Evolutionary conservation across 345 rosid genomes (phyloP), one percentile per base, ranked within the genome.

Genomic region (Xanthoceras sorbifolium): DNA sequence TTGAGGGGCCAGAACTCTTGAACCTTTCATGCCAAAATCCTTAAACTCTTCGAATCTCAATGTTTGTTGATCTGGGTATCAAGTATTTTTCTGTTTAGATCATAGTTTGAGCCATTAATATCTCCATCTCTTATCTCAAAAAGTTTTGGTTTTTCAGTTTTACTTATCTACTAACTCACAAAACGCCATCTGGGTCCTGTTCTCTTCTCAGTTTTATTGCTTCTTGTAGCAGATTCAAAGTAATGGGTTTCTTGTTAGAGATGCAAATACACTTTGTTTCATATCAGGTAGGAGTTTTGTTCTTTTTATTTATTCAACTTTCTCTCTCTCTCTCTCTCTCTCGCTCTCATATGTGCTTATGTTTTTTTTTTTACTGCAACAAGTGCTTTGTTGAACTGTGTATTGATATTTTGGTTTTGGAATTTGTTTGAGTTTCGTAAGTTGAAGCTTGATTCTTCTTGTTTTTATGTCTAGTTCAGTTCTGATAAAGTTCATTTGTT

Each of bases 11-110:
- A 44, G 77, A 10, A 20, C 69, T 71, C 36, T 69, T 64, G 6
- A 50, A 29, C 71, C 14, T 48, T 26, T 1, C 57, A n/a, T 74
- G 18, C 34, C 64, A 70, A n/a, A n/a, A 28, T 71, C 73, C 80
- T 77, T 72, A 54, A 62, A 63, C 57, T 78, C 82, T 64, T 63
- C 64, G 66, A 78, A 77, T 82, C 82, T 85, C 52, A 32, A 22
- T 80, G 81, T 79, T 77, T 79, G 67, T 77, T 81, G 82, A 81
- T 87, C 85, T 87, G 82, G 85, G 80, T 84, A 64, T 80, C 64
- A 14, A 57, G 34, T 75, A 23, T 57, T 83, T 46, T 62, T 73
- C 62, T 72, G 69, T 50, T 73, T 74, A 68, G 88, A 85, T 87
- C 84, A 74, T 54, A 62, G 59, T 54, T 78, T 40, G 38, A 59